phyloP scores from a whole-genome alignment of 306 rosid genomes.

The Quercus bicolor region DNA sequence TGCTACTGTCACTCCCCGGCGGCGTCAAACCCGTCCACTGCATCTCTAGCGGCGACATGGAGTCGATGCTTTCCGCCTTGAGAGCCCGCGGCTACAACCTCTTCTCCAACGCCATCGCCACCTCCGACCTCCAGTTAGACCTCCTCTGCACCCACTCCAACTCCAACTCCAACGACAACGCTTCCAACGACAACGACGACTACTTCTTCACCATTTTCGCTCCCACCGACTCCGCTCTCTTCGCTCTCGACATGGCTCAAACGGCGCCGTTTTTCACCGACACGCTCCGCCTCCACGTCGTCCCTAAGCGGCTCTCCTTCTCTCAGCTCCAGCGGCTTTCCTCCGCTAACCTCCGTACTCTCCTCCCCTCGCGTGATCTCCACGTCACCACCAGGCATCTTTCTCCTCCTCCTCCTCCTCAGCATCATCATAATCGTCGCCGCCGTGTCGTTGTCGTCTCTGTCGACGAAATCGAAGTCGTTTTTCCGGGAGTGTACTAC shows the following conservation, averaged over 20 bases:
- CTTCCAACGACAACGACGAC: neutral
- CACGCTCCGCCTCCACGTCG: slow-evolving; percentile 55
- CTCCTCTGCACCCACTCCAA: slow-evolving; percentile 26
- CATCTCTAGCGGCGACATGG: slow-evolving; percentile 38
- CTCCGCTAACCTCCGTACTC: slow-evolving; percentile 39
- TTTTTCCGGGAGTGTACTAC: slow-evolving; percentile 22
- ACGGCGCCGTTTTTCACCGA: slow-evolving; percentile 46
- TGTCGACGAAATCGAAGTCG: slow-evolving; percentile 34
- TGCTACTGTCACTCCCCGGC: neutral
- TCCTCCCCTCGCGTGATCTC: slow-evolving; percentile 31
- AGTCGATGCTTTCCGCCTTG: slow-evolving; percentile 43
- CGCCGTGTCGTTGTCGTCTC: neutral
- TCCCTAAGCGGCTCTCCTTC: slow-evolving; percentile 56
- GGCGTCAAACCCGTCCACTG: neutral
- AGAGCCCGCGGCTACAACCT: slow-evolving; percentile 56
- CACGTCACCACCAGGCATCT: slow-evolving; percentile 11
- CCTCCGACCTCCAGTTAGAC: slow-evolving; percentile 50
- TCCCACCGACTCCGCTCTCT: slow-evolving; percentile 59
- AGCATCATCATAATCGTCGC: neutral
- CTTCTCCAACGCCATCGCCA: slow-evolving; percentile 61
- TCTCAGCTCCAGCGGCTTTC: slow-evolving; percentile 42
- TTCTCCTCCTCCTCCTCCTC: neutral
- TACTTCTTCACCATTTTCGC: slow-evolving; percentile 53
- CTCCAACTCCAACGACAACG: neutral
- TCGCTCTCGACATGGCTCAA: slow-evolving; percentile 55